Evolutionary conservation across 1,284 basidiomycete species (phyloP), one percentile per base, ranked within the genome.

Genomic region (Sporisorium reilianum): DNA sequence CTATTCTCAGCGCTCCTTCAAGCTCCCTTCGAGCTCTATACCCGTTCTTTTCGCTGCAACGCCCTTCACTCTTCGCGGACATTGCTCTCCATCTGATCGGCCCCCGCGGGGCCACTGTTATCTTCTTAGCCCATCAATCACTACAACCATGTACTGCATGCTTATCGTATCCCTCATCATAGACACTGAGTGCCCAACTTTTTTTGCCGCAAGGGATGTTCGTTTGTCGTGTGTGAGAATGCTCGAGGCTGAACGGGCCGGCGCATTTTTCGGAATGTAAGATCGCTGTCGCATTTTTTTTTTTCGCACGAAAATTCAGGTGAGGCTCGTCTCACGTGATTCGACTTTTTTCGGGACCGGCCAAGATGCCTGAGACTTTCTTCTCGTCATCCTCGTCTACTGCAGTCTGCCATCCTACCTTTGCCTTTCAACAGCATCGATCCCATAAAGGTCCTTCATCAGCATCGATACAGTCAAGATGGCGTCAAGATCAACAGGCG

Each of bases 21-120:
- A 69, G 67, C 67, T 56, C 22, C 9, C 36, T 20, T 41, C 9
- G 38, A 51, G 62, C 67, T 61, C 44, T 70, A 70, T 70, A 70
- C 61, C 61, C 61, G 23, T 41, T 36, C 49, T 18, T 18, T 23
- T 42, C 38, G 42, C 11, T 8, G 16, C 12, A 23, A 18, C 18
- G 16, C 26, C 18, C 16, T 36, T 42, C 44, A n/a, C 32, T 23
- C 28, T 11, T 44, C 22, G 52, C 38, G 56, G 56, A 60, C 57
- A 32, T 36, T 52, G 34, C 18, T 42, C 38, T 32, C 42, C 30
- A 16, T 40, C 18, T n/a, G n/a, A n/a, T 5, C 38, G 12, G 16
- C 52, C 40, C 10, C n/a, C 8, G n/a, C 38, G 38, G 38, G 36
- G 7, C n/a, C 38, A 2, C 18, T n/a, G 2, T 41, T 8, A 41